These are phyloP conservation scores for Aureobasidium sp. DNA, from an alignment of 2,329 filamentous ascomycete species.

Conservation along the genomic window DNA sequence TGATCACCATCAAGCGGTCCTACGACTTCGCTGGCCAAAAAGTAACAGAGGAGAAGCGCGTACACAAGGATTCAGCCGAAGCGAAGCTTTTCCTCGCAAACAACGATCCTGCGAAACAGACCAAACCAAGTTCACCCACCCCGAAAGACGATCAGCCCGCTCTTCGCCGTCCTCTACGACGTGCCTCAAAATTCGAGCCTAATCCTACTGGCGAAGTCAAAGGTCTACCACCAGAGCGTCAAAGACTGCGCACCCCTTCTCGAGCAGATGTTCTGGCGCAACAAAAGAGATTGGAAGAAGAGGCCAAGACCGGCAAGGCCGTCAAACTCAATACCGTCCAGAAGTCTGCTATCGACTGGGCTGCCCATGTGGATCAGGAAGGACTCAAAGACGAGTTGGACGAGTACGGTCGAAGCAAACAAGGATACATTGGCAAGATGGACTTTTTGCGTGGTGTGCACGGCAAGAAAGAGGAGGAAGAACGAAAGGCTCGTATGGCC, in stretches of 20 bases:
- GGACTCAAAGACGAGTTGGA: constrained; percentile 57
- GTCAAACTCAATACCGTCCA: constrained; percentile 61
- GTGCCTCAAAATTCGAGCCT: constrained; percentile 45
- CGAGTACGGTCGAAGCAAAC: constrained; percentile 54
- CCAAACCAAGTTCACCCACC: constrained; percentile 27
- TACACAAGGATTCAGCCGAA: constrained; percentile 48
- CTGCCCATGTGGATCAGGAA: constrained; percentile 54
- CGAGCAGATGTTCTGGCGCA: constrained; percentile 27
- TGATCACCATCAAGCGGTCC: constrained; percentile 50
- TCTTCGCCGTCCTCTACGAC: constrained; percentile 36
- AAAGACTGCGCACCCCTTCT: constrained; percentile 32
- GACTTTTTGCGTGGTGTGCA: constrained; percentile 56
- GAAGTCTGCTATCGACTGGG: constrained; percentile 61
- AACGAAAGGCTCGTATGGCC: constrained; percentile 40
- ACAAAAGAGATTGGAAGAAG: constrained; percentile 28
- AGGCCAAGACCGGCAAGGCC: constrained; percentile 35
- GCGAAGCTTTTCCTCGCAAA: constrained; percentile 46
- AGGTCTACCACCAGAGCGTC: constrained; percentile 37
- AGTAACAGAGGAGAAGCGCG: constrained; percentile 47
- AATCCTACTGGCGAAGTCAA: constrained; percentile 44
- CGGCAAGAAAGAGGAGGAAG: constrained; percentile 49
- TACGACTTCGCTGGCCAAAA: constrained; percentile 52
- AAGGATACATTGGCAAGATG: constrained; percentile 55
- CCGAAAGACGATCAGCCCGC: constrained; percentile 25
- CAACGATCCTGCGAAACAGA: constrained; percentile 22